Percentiles rank a stretch among this genome's conserved stretches.
Evolutionary conservation across 2,329 filamentous ascomycete genomes (phyloP).

Genomic region (Myriosclerotinia curreyana): DNA sequence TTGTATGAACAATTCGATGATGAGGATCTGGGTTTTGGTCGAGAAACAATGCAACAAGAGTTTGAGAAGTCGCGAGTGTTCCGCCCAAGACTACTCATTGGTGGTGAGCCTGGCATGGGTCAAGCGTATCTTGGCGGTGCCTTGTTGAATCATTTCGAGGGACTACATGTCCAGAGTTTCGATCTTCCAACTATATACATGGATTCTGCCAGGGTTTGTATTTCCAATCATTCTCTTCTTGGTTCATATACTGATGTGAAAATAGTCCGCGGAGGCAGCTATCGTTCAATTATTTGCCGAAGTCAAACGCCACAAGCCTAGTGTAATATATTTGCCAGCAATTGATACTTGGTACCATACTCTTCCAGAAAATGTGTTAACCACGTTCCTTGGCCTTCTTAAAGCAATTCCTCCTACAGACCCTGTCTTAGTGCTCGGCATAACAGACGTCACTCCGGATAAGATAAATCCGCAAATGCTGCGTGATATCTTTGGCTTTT

Average conservation of each 20-base stretch:
- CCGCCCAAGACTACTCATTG: conserved; percentile 79
- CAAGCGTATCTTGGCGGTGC: conserved; percentile 86
- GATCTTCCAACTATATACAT: conserved; percentile 84
- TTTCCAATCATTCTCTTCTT: not conserved
- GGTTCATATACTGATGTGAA: conserved; percentile 23
- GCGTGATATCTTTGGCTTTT: conserved; percentile 80
- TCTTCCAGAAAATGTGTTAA: conserved; percentile 62
- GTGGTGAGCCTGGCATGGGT: conserved; percentile 84
- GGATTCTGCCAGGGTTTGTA: conserved; percentile 69
- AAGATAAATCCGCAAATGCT: conserved; percentile 63
- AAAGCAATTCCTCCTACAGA: conserved; percentile 84
- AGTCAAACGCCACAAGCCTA: conserved; percentile 90
- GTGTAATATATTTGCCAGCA: conserved; percentile 90
- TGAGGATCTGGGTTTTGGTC: conserved; percentile 76
- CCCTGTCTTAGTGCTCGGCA: conserved; percentile 82
- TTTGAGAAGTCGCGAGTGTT: conserved; percentile 89
- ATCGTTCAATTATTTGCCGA: conserved; percentile 89
- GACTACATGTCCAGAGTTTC: conserved; percentile 90
- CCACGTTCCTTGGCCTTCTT: conserved; percentile 79
- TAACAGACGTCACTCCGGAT: conserved; percentile 67
- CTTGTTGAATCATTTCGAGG: conserved; percentile 85
- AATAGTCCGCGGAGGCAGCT: conserved; percentile 63
- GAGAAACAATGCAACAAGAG: conserved; percentile 70
- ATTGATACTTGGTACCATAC: conserved; percentile 79
- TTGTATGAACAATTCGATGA: conserved; percentile 86